Percentiles rank a stretch among this genome's conserved stretches.
Conservation (phyloP, 2,329 filamentous ascomycete genomes). For the Emmonsiellopsis sp. region DNA sequence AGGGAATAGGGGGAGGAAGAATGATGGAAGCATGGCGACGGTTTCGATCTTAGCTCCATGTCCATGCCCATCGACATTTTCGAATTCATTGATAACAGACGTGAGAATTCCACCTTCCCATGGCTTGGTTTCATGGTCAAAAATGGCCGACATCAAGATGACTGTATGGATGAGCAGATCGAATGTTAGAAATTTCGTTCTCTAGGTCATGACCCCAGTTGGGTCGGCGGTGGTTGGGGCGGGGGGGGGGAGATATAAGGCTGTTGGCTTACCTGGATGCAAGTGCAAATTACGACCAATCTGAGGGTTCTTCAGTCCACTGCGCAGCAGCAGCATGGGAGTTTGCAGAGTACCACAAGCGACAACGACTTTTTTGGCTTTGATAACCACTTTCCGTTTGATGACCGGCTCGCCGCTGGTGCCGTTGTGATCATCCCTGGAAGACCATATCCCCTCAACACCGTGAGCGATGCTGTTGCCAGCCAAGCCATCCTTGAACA, state of each 20-base stretch:
- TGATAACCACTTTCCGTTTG: conserved; percentile 58
- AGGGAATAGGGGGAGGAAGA: conserved; percentile 53
- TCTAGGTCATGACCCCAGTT: too few relatives aligned
- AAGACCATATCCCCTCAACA: conserved; percentile 65
- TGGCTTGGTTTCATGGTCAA: conserved; percentile 59
- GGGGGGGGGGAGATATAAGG: conserved; percentile 5
- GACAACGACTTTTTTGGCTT: conserved; percentile 72
- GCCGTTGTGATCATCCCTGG: conserved; percentile 55
- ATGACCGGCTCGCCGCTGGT: conserved; percentile 44
- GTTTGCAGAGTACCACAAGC: conserved; percentile 67
- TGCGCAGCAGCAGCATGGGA: conserved; percentile 66
- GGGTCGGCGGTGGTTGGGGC: too few relatives aligned
- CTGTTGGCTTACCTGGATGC: conserved; percentile 59
- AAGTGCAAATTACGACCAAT: conserved; percentile 75
- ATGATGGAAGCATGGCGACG: conserved; percentile 63
- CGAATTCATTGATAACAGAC: conserved; percentile 64
- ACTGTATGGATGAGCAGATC: conserved; percentile 11
- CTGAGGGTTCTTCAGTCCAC: conserved; percentile 70
- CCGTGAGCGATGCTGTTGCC: conserved; percentile 55
- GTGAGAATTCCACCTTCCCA: conserved; percentile 78
- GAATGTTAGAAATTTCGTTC: neutral
- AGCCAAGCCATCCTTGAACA: conserved; percentile 51
- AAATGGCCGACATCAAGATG: conserved; percentile 48
- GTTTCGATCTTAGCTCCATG: conserved; percentile 79
- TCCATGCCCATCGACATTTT: conserved; percentile 69